Evolutionary conservation across 2,329 filamentous ascomycete species (phyloP).

Genomic region (Pseudogymnoascus sp.): DNA sequence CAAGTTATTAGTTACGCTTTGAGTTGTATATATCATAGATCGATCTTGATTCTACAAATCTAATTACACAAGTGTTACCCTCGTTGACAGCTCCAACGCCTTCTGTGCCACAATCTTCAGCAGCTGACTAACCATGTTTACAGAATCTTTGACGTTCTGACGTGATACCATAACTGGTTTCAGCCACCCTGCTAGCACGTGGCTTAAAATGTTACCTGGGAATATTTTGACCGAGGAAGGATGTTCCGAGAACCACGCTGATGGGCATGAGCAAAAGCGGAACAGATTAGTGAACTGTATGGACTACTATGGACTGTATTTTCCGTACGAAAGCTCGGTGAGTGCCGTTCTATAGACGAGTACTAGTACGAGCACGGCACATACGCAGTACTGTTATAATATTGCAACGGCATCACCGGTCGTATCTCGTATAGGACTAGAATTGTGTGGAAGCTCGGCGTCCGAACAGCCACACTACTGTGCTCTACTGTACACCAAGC

Average conservation of each 20-base stretch:
- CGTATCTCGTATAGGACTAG: background rate
- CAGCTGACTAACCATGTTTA: background rate
- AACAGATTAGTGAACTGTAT: background rate
- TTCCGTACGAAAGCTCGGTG: background rate
- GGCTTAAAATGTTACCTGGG: background rate
- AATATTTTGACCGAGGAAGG: background rate
- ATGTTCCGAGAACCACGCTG: background rate
- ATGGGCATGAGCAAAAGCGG: background rate
- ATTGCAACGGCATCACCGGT: background rate
- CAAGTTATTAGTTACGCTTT: background rate
- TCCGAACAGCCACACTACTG: background rate
- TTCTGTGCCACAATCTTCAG: background rate
- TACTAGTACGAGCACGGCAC: background rate
- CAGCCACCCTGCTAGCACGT: conserved; percentile 4
- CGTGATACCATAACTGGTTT: background rate
- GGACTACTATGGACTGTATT: background rate
- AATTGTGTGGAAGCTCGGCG: background rate
- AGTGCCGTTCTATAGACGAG: background rate
- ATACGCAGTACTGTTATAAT: background rate
- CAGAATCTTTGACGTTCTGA: background rate
- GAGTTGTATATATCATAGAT: background rate
- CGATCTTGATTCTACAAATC: background rate
- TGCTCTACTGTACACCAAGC: background rate
- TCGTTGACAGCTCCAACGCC: background rate
- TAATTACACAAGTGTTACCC: background rate